Conservation (phyloP, 169 alveolate species). For the Plasmodium fragile region DNA sequence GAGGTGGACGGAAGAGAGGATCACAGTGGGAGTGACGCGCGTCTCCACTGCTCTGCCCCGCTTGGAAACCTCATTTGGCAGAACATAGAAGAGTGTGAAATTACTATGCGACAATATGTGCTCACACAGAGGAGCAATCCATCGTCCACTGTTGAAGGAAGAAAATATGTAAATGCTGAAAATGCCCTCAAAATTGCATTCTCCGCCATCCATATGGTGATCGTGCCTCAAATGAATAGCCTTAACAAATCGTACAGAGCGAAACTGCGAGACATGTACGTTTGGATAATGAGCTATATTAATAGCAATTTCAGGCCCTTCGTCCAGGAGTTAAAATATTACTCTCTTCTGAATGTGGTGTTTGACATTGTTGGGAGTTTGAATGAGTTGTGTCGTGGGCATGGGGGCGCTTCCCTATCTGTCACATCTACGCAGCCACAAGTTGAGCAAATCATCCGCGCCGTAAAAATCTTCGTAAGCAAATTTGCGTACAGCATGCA, state of each 20-base stretch:
- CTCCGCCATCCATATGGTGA: slow-evolving; percentile 11
- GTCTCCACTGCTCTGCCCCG: not conserved
- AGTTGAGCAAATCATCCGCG: not conserved
- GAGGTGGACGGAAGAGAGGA: not conserved
- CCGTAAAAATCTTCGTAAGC: slow-evolving; percentile 32
- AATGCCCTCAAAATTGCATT: slow-evolving; percentile 14
- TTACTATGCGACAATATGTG: slow-evolving; percentile 2
- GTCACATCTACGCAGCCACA: not conserved
- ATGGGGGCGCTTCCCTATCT: not conserved
- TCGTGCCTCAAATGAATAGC: slow-evolving; percentile 7
- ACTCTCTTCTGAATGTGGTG: not conserved
- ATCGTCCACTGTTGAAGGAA: not conserved
- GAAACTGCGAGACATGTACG: slow-evolving; percentile 17
- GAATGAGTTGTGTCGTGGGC: slow-evolving; percentile 2
- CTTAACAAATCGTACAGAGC: slow-evolving; percentile 10
- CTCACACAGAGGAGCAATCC: not conserved
- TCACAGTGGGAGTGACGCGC: not conserved
- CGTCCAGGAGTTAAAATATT: slow-evolving; percentile 41
- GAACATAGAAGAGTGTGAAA: slow-evolving; percentile 19
- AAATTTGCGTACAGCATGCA: slow-evolving; percentile 17
- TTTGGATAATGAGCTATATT: slow-evolving; percentile 38
- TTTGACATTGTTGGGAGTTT: slow-evolving; percentile 27
- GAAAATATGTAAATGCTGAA: slow-evolving; percentile 13
- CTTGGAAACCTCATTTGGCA: slow-evolving; percentile 11
- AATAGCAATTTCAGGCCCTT: slow-evolving; percentile 2